Conservation (phyloP, 805 yeast genomes). For the Candida oleophila region DNA sequence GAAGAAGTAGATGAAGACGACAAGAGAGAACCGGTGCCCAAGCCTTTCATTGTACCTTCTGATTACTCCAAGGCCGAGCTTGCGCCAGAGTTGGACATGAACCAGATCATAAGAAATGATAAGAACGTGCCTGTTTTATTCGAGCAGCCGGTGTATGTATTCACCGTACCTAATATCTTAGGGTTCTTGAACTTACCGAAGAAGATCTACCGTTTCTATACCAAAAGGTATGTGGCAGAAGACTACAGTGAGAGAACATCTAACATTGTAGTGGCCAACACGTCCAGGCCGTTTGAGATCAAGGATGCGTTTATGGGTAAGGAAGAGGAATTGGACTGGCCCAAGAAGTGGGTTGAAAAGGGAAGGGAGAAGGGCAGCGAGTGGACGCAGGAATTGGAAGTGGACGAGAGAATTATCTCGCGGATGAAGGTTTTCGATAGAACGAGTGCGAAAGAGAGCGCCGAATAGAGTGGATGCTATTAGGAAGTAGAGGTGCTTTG, state of each 20-base stretch:
- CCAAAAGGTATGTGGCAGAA: conserved; percentile 68
- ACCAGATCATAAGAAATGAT: conserved; percentile 22
- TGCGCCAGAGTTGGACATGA: conserved; percentile 59
- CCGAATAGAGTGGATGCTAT: no score
- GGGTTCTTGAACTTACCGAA: conserved; percentile 79
- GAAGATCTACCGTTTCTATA: conserved; percentile 76
- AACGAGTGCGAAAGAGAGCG: neutral
- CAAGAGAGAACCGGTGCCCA: conserved; percentile 48
- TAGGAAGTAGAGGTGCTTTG: no score
- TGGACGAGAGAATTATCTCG: conserved; percentile 64
- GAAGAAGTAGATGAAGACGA: conserved; percentile 24
- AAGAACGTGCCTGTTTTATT: conserved; percentile 56
- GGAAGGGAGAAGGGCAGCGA: conserved; percentile 78
- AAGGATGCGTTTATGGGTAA: conserved; percentile 43
- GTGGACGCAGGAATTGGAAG: conserved; percentile 76
- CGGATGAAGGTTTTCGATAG: conserved; percentile 46
- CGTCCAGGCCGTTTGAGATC: conserved; percentile 52
- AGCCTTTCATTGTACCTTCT: conserved; percentile 60
- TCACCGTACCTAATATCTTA: conserved; percentile 71
- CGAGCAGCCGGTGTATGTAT: conserved; percentile 75
- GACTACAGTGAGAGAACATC: conserved; percentile 56
- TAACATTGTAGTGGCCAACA: conserved; percentile 49
- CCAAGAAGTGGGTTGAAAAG: conserved; percentile 72
- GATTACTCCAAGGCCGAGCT: conserved; percentile 54
- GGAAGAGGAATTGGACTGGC: conserved; percentile 86